Percentiles rank a stretch among this genome's conserved stretches.
These are phyloP conservation scores for Euphorbia tirucalli DNA, from an alignment of 345 rosid genomes.

Conservation along the genomic window DNA sequence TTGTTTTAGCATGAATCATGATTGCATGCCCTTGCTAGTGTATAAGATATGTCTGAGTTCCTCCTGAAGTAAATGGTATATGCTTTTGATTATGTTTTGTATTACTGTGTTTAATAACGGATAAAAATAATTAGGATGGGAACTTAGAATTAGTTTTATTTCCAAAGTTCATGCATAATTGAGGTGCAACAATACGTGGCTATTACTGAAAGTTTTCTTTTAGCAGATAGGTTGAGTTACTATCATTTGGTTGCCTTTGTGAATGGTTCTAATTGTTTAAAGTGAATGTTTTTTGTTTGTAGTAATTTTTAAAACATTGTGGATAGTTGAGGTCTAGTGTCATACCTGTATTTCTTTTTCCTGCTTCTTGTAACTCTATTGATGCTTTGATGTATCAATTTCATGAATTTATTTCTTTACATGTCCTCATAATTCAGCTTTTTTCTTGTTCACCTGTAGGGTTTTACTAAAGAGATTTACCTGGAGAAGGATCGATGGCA, in stretches of 20 bases:
- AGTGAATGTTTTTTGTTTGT: constrained; percentile 2
- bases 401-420: not conserved
- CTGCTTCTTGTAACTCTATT: not conserved
- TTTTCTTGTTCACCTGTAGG: constrained; percentile 41
- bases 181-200: not conserved
- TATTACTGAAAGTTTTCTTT: not conserved
- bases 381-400: not conserved
- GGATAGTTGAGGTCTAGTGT: not conserved
- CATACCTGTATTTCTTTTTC: not conserved
- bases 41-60: not conserved
- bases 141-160: not conserved
- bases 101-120: not conserved
- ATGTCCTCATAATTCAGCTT: not conserved
- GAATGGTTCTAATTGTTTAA: not conserved
- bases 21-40: not conserved
- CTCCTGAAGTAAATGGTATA: not conserved
- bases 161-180: not conserved
- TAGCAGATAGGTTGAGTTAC: not conserved
- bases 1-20: constrained; percentile 5
- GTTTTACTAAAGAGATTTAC: constrained; percentile 97
- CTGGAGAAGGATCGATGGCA: constrained; percentile 98
- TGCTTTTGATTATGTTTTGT: not conserved
- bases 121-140: not conserved
- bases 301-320: constrained; percentile 3
- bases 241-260: not conserved